Base-by-base conservation (phyloP, 129 eudicot species). In the Lactuca saligna region DNA sequence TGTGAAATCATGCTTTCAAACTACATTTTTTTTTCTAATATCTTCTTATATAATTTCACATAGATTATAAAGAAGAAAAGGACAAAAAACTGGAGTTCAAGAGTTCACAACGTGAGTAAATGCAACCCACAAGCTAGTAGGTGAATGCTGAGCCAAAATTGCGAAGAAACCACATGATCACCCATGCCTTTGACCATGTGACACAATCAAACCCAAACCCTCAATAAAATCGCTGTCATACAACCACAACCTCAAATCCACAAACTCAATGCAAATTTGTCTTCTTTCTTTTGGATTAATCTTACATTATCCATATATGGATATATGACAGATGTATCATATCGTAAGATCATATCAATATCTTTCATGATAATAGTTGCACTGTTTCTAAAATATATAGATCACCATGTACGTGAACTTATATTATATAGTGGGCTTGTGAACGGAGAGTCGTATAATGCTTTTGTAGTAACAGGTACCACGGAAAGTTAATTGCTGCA, bases 141-240 rank as follows among this genome's bases (percentile, higher is more conserved):
- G 29, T 17, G 17, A 57, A 31, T 32, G n/a, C 37, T 56, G 79
- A 67, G 75, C 69, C 80, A 75, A 56, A 54, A 33, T 54, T 38
- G 56, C 20, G 37, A 73, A 67, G 69, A 68, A 75, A 37, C 64
- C 80, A 75, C 80, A 61, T 75, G 80, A 75, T 75, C 55, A 70
- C 80, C 80, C 80, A 76, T 76, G 53, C 75, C 80, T 68, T 76
- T 60, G 75, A 68, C 70, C 80, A 68, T 76, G 80, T 76, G 75
- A 68, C 66, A 39, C 66, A 14, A 53, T 53, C 29, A 61, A 61
- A 16, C 59, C 42, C 70, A 61, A 51, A 12, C 66, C 65, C 44
- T 35, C 57, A 75, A 75, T 56, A 61, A 39, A 16, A 69, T 73
- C 71, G 64, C 71, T 64, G 55, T 73, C 72, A 41, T 65, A 53